These are phyloP conservation scores for Pythium oligandrum DNA, from an alignment of 352 stramenopile genomes.

Conservation along the genomic window DNA sequence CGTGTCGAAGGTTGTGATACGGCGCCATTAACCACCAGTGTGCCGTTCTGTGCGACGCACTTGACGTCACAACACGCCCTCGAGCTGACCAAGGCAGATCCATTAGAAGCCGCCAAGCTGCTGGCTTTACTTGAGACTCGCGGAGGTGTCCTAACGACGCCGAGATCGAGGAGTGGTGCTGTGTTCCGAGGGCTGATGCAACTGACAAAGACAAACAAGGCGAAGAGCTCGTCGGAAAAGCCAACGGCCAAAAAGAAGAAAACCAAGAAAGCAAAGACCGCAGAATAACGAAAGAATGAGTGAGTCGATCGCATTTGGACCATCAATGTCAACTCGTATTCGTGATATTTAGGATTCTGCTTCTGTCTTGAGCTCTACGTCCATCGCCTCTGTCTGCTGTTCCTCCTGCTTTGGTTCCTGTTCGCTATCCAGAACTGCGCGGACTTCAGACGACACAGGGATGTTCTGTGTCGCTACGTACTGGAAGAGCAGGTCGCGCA, in stretches of 20 bases:
- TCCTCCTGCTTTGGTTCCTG: neutral
- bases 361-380: neutral
- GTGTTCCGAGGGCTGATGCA: neutral
- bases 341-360: no score
- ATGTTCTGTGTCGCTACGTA: conserved; percentile 23
- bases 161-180: neutral
- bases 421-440: no score
- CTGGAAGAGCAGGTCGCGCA: conserved; percentile 37
- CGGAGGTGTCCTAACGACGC: conserved; percentile 9
- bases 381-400: neutral
- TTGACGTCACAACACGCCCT: conserved; percentile 68
- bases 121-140: conserved; percentile 39
- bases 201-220: neutral
- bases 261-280: neutral
- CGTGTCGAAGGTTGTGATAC: conserved; percentile 28
- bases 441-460: no score
- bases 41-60: conserved; percentile 43
- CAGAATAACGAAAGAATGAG: no score
- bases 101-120: conserved; percentile 54
- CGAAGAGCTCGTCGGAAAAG: neutral
- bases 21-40: conserved; percentile 23
- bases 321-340: no score
- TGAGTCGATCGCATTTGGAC: no score
- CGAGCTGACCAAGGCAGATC: conserved; percentile 46
- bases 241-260: neutral